These are phyloP conservation scores for Dactylorhiza incarnata DNA, from an alignment of 106 monocot genomes.

Conservation along the genomic window DNA sequence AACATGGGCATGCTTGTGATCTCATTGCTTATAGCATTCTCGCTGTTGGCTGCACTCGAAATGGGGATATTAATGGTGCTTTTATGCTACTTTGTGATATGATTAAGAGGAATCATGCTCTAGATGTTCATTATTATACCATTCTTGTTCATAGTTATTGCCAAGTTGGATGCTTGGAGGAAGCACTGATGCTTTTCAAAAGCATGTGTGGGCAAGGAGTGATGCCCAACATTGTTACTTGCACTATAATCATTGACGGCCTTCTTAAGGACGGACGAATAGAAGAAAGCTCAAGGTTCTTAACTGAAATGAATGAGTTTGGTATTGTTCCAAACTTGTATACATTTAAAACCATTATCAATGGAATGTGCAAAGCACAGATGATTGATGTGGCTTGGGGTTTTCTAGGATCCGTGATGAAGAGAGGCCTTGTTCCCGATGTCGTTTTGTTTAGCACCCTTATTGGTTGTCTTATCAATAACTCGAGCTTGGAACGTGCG, in stretches of 20 bases:
- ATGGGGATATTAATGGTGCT: conserved; percentile 10
- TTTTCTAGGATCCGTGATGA: conserved; percentile 11
- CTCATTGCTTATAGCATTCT: conserved; percentile 16
- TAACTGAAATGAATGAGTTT: not conserved
- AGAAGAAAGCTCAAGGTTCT: conserved; percentile 1
- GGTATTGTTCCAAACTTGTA: conserved; percentile 7
- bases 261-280: not conserved
- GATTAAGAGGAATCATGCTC: conserved; percentile 7
- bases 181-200: not conserved
- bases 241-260: conserved; percentile 14
- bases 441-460: conserved; percentile 12
- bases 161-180: not conserved
- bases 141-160: conserved; percentile 13
- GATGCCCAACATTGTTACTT: conserved; percentile 18
- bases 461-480: conserved; percentile 6
- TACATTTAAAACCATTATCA: conserved; percentile 5
- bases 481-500: conserved; percentile 5
- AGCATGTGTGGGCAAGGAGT: conserved; percentile 7
- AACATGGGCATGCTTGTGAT: conserved; percentile 1
- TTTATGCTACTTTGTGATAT: not conserved
- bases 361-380: conserved; percentile 11
- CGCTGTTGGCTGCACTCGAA: conserved; percentile 6
- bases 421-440: conserved; percentile 14
- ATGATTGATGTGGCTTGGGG: conserved; percentile 4
- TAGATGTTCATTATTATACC: conserved; percentile 7